phyloP scores from a whole-genome alignment of 805 yeast genomes.

The Schizosaccharomyces osmophilus region DNA sequence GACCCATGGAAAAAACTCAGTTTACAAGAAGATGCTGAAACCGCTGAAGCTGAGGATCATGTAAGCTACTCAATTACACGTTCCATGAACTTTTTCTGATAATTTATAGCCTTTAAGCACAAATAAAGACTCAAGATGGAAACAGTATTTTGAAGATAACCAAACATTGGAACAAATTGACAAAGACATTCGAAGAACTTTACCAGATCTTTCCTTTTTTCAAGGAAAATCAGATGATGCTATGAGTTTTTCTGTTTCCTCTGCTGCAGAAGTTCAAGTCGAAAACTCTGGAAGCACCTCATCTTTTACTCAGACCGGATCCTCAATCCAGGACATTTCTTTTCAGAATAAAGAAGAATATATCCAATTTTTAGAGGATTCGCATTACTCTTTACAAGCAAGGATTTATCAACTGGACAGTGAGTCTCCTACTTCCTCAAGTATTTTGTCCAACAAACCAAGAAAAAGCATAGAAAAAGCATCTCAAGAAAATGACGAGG shows the following conservation, averaged over 20 bases:
- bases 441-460: neutral
- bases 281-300: too few relatives aligned
- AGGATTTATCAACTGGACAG: neutral
- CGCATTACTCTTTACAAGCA: neutral
- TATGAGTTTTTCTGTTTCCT: neutral
- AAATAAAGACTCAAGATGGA: neutral
- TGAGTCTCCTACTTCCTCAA: neutral
- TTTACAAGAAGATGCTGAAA: neutral
- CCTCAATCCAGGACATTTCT: neutral
- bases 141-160: neutral
- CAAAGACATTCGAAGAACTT: conserved; percentile 1
- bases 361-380: neutral
- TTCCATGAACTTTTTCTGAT: too few relatives aligned
- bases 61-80: too few relatives aligned
- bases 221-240: neutral
- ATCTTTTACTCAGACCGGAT: too few relatives aligned
- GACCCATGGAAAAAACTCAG: neutral
- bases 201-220: neutral
- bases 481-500: neutral
- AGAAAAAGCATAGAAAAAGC: neutral
- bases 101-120: neutral
- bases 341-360: neutral
- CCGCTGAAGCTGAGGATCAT: neutral
- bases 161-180: neutral
- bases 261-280: neutral